Percentiles rank a stretch among this genome's conserved stretches.
These are phyloP conservation scores for Paraphaeosphaeria minitans DNA, from an alignment of 2,329 filamentous ascomycete species.

Conservation along the genomic window DNA sequence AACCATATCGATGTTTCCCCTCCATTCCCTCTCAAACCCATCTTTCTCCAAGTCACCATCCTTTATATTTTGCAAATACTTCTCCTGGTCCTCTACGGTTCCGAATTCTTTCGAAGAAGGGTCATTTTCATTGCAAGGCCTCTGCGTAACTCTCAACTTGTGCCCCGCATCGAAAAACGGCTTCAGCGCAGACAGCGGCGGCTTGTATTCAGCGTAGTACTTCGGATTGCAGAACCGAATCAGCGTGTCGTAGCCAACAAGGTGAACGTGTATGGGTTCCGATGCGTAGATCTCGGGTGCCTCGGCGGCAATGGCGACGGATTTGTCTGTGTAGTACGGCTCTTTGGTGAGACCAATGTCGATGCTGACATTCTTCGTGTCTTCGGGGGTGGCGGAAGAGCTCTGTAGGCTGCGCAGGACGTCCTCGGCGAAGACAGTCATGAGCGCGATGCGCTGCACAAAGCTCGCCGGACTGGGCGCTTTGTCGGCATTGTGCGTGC, in stretches of 20 bases:
- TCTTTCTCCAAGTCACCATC: constrained; percentile 55
- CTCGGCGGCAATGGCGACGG: constrained; percentile 59
- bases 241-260: constrained; percentile 78
- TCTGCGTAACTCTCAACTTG: constrained; percentile 66
- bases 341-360: constrained; percentile 74
- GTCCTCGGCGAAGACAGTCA: constrained; percentile 70
- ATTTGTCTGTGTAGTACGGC: constrained; percentile 78
- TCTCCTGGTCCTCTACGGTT: constrained; percentile 57
- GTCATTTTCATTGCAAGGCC: constrained; percentile 53
- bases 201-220: constrained; percentile 63
- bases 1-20: constrained; percentile 63
- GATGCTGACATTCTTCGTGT: constrained; percentile 39
- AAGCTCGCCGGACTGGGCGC: constrained; percentile 70
- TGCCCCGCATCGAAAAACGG: constrained; percentile 67
- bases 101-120: constrained; percentile 62
- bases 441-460: constrained; percentile 70
- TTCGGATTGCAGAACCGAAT: constrained; percentile 73
- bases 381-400: background rate
- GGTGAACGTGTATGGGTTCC: constrained; percentile 63
- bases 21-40: constrained; percentile 66
- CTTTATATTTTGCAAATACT: constrained; percentile 59
- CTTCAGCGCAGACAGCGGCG: constrained; percentile 60
- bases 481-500: constrained; percentile 70
- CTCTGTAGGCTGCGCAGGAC: constrained; percentile 33
- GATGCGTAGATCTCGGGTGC: constrained; percentile 42